Evolutionary conservation across 257 asterid genomes (phyloP).

Genomic region (Jasminum sambac): DNA sequence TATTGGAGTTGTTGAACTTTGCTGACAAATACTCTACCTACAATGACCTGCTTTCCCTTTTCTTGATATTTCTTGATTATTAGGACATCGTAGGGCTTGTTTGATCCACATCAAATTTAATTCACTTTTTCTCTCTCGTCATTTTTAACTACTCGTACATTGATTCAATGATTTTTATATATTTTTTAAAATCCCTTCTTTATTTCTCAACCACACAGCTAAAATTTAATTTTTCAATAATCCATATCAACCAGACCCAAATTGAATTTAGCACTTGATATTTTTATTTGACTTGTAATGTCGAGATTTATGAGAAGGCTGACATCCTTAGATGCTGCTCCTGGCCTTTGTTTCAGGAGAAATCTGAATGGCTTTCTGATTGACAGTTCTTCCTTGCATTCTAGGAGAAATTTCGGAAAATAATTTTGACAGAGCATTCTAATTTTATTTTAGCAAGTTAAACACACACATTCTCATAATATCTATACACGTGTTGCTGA

Average conservation of each 20-base stretch:
- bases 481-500: not conserved
- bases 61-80: not conserved
- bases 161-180: too few species aligned
- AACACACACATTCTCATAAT: not conserved
- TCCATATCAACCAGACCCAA: too few species aligned
- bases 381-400: not conserved
- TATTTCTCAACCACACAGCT: too few species aligned
- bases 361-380: not conserved
- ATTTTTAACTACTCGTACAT: too few species aligned
- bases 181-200: too few species aligned
- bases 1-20: constrained; percentile 38
- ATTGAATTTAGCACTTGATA: not conserved
- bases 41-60: constrained; percentile 3
- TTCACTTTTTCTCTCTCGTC: too few species aligned
- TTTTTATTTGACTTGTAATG: constrained; percentile 18
- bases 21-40: constrained; percentile 2
- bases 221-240: too few species aligned
- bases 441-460: not conserved
- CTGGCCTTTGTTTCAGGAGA: not conserved
- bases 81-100: not conserved
- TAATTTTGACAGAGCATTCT: not conserved
- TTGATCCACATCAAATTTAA: too few species aligned
- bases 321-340: constrained; percentile 14
- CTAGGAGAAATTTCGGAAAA: not conserved
- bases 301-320: constrained; percentile 12